These are phyloP conservation scores for Schizothecium vesticola DNA, from an alignment of 495 filamentous ascomycete species.

Conservation along the genomic window DNA sequence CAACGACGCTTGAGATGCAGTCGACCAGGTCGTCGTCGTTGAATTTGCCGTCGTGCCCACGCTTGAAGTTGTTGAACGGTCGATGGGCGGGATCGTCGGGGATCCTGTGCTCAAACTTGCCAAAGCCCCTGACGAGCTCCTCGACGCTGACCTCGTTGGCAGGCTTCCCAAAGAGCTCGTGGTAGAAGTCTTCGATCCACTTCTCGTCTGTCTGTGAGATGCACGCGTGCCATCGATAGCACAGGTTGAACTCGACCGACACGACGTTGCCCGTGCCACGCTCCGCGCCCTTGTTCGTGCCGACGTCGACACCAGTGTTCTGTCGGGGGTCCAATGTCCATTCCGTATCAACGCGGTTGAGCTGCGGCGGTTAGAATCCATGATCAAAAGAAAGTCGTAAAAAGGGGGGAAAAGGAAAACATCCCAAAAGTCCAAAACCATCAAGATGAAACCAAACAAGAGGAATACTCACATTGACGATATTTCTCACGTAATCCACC, in stretches of 20 bases:
- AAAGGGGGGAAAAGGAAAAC: too few species aligned
- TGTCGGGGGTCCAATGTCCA: slow-evolving; percentile 76
- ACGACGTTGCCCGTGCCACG: slow-evolving; percentile 68
- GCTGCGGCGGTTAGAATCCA: slow-evolving; percentile 11
- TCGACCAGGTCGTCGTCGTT: slow-evolving; percentile 64
- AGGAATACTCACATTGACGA: slow-evolving; percentile 53
- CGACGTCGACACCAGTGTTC: slow-evolving; percentile 49
- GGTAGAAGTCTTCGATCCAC: slow-evolving; percentile 66
- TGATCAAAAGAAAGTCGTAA: background rate
- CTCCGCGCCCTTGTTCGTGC: slow-evolving; percentile 49
- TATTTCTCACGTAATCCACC: slow-evolving; percentile 78
- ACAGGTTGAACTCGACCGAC: slow-evolving; percentile 63
- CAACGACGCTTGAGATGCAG: slow-evolving; percentile 60
- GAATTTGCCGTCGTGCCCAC: slow-evolving; percentile 55
- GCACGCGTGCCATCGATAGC: slow-evolving; percentile 78
- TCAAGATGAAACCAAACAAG: too few species aligned
- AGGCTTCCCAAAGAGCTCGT: slow-evolving; percentile 59
- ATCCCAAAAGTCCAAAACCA: too few species aligned
- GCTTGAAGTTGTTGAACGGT: slow-evolving; percentile 57
- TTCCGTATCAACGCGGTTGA: slow-evolving; percentile 68
- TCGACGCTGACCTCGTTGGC: slow-evolving; percentile 43
- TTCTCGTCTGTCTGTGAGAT: slow-evolving; percentile 66
- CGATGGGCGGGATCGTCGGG: slow-evolving; percentile 59
- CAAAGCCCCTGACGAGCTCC: slow-evolving; percentile 56
- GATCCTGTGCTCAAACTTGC: slow-evolving; percentile 53